Percentiles rank a stretch among this genome's conserved stretches.
Evolutionary conservation across 83 land plant species (phyloP).

Genomic region (Picea abies): DNA sequence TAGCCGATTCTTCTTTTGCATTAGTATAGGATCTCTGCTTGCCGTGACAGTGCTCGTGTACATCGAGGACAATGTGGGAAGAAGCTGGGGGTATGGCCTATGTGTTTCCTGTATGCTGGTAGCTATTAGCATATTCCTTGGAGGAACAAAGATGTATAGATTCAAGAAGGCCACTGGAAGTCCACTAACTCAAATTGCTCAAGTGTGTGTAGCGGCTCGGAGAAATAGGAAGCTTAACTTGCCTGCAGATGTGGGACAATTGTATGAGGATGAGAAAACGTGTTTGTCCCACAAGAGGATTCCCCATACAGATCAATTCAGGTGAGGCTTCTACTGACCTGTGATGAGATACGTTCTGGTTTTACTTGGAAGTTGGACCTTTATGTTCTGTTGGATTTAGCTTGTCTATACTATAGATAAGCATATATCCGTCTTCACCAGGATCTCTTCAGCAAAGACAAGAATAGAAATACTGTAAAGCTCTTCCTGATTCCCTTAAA

Average conservation of each 20-base stretch:
- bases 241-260: conserved; percentile 30
- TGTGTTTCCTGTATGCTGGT: conserved; percentile 42
- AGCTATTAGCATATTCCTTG: conserved; percentile 42
- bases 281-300: conserved; percentile 24
- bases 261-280: conserved; percentile 43
- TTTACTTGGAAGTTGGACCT: too few relatives aligned
- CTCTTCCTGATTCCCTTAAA: too few relatives aligned
- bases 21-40: conserved; percentile 46
- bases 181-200: conserved; percentile 50
- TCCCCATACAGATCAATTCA: conserved; percentile 48
- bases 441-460: too few relatives aligned
- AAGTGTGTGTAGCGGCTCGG: conserved; percentile 49
- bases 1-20: conserved; percentile 57
- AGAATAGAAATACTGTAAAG: too few relatives aligned
- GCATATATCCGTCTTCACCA: too few relatives aligned
- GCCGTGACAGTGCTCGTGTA: conserved; percentile 64
- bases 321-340: conserved; percentile 26
- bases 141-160: conserved; percentile 48
- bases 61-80: conserved; percentile 55
- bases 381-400: too few relatives aligned
- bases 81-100: conserved; percentile 59
- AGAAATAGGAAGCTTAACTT: conserved; percentile 41
- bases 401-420: too few relatives aligned
- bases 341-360: not conserved
- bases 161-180: conserved; percentile 50